phyloP scores from a whole-genome alignment of 179 eudicot species.

The Spergularia azorica region DNA sequence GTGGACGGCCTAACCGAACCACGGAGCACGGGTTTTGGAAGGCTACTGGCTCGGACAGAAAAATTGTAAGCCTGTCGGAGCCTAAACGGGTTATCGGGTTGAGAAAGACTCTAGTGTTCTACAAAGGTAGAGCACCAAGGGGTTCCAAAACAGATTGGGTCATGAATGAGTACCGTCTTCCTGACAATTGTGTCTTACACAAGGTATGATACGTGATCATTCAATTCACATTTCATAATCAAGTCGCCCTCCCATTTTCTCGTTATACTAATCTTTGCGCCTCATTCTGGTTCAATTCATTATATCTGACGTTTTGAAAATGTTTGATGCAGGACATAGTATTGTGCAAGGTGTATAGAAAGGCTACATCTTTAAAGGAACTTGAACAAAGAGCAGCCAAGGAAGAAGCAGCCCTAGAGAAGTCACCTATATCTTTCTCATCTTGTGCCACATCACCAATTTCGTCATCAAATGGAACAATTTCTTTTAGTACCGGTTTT shows the following conservation, averaged over 20 bases:
- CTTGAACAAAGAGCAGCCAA: slow-evolving; percentile 71
- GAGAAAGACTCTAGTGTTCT: slow-evolving; percentile 84
- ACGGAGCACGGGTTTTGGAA: slow-evolving; percentile 87
- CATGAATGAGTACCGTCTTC: slow-evolving; percentile 90
- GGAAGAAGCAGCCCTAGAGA: slow-evolving; percentile 42
- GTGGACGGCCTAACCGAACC: slow-evolving; percentile 86
- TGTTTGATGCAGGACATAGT: slow-evolving; percentile 53
- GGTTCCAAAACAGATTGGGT: slow-evolving; percentile 87
- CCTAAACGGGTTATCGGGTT: slow-evolving; percentile 66
- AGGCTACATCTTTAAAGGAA: slow-evolving; percentile 73
- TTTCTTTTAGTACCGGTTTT: slow-evolving; percentile 23
- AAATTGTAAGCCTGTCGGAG: slow-evolving; percentile 46
- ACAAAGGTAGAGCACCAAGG: slow-evolving; percentile 79
- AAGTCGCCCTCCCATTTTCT: too few species aligned
- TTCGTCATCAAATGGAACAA: slow-evolving; percentile 31
- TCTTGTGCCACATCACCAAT: slow-evolving; percentile 38
- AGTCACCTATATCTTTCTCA: slow-evolving; percentile 7
- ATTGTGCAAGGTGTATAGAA: slow-evolving; percentile 70
- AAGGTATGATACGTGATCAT: slow-evolving; percentile 36
- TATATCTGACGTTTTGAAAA: not conserved
- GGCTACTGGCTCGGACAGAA: slow-evolving; percentile 88
- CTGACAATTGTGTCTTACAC: slow-evolving; percentile 37
- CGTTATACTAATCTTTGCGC: too few species aligned
- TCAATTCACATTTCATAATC: too few species aligned
- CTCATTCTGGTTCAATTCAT: too few species aligned